Evolutionary conservation across 805 yeast genomes (phyloP).

Genomic region (Monosporozyma siamensis): DNA sequence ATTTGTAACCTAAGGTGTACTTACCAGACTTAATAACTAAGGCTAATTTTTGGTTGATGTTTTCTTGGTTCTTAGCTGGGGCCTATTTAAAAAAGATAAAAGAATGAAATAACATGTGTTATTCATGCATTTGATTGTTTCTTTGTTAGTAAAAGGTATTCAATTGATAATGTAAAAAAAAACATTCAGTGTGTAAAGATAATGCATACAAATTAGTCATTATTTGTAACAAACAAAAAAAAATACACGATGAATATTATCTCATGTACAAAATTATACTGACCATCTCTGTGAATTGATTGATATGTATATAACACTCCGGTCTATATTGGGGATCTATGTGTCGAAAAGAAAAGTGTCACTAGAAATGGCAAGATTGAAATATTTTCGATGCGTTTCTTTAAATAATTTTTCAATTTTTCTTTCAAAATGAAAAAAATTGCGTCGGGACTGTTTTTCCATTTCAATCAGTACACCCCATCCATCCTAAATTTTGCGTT

Average conservation of each 20-base stretch:
- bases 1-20: constrained; percentile 99
- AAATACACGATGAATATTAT: constrained; percentile 1
- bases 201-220: neutral
- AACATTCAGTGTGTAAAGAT: neutral
- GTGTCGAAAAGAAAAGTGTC: neutral
- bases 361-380: too few species aligned
- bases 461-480: too few species aligned
- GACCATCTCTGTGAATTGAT: constrained; percentile 89
- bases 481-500: too few species aligned
- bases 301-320: constrained; percentile 61
- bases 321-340: constrained; percentile 44
- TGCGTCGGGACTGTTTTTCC: constrained; percentile 1
- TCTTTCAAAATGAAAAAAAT: neutral
- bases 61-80: constrained; percentile 85
- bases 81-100: constrained; percentile 43
- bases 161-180: neutral
- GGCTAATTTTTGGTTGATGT: constrained; percentile 96
- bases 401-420: neutral
- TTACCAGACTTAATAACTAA: constrained; percentile 98
- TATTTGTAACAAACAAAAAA: neutral
- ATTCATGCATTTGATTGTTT: too few species aligned
- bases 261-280: constrained; percentile 38
- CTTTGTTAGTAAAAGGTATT: constrained; percentile 7
- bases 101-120: too few species aligned
- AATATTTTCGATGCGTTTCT: too few species aligned